These are phyloP conservation scores for Cyberlindnera euphorbiae DNA, from an alignment of 805 yeast genomes.

Conservation along the genomic window DNA sequence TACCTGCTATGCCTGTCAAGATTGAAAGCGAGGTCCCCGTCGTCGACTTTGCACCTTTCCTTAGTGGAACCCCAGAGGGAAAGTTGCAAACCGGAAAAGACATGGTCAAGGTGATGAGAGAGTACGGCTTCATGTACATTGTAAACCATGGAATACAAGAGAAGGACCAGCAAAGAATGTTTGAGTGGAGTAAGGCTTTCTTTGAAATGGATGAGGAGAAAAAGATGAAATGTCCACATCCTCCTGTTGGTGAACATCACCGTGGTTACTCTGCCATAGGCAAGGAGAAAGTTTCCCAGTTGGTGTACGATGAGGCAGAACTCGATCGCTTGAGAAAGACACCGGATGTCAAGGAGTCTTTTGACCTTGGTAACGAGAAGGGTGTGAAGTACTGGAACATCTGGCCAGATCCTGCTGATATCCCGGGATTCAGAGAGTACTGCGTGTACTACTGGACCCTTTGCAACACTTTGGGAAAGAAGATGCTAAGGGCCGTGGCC, in stretches of 20 bases:
- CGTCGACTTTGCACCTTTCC: constrained; percentile 26
- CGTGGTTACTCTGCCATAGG: constrained; percentile 27
- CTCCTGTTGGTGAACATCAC: constrained; percentile 24
- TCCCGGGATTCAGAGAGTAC: constrained; percentile 24
- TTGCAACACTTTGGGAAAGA: constrained; percentile 14
- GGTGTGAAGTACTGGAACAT: constrained; percentile 18
- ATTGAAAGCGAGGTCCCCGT: constrained; percentile 19
- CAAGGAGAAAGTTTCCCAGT: constrained; percentile 27
- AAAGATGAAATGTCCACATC: constrained; percentile 26
- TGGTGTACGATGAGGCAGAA: constrained; percentile 20
- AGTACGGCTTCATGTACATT: constrained; percentile 24
- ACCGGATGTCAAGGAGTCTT: constrained; percentile 29
- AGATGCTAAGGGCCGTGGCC: constrained; percentile 22
- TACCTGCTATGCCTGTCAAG: background rate
- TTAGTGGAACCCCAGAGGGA: constrained; percentile 23
- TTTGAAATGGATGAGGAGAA: constrained; percentile 11
- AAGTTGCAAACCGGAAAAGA: constrained; percentile 21
- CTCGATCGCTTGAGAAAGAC: constrained; percentile 13
- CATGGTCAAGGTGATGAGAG: constrained; percentile 25
- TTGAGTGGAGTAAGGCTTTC: constrained; percentile 22
- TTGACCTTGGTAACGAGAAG: constrained; percentile 23
- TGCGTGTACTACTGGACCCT: constrained; percentile 19
- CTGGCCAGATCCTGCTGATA: constrained; percentile 25
- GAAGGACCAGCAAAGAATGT: constrained; percentile 15
- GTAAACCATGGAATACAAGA: constrained; percentile 23